phyloP scores from a whole-genome alignment of 202 grass and related monocot species.

The Zizania palustris region DNA sequence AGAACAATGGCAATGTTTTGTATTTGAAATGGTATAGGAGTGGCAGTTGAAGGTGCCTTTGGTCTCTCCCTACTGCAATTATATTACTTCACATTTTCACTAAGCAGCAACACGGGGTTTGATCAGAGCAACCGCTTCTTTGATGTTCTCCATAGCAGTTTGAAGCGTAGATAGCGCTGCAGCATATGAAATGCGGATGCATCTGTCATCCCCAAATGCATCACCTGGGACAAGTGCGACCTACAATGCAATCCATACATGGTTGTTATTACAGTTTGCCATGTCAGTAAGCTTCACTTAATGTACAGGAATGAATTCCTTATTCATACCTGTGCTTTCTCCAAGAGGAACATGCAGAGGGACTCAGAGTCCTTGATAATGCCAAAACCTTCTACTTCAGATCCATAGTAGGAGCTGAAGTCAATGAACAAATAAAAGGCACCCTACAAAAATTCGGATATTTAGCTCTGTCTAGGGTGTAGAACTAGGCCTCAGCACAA shows the following conservation, averaged over 20 bases:
- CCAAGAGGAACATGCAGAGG: slow-evolving; percentile 62
- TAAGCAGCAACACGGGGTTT: slow-evolving; percentile 56
- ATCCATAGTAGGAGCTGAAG: slow-evolving; percentile 71
- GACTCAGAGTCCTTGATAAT: slow-evolving; percentile 55
- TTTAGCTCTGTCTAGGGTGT: not conserved
- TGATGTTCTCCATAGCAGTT: slow-evolving; percentile 57
- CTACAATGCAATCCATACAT: slow-evolving; percentile 41
- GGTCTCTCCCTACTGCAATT: slow-evolving; percentile 11
- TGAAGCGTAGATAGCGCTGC: slow-evolving; percentile 63
- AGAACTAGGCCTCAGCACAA: not conserved
- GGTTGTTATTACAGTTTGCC: not conserved
- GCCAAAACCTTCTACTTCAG: slow-evolving; percentile 67
- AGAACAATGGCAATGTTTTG: slow-evolving; percentile 6
- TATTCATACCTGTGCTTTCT: slow-evolving; percentile 58
- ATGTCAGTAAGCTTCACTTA: slow-evolving; percentile 13
- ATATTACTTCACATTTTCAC: not conserved
- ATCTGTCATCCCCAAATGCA: slow-evolving; percentile 74
- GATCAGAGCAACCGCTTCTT: slow-evolving; percentile 53
- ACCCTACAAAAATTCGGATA: slow-evolving; percentile 49
- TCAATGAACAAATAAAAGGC: slow-evolving; percentile 78
- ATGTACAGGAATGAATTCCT: slow-evolving; percentile 11
- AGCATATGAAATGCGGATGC: slow-evolving; percentile 69
- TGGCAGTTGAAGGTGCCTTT: not conserved
- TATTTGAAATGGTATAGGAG: slow-evolving; percentile 1
- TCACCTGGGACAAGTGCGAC: slow-evolving; percentile 70